Conservation (phyloP, 306 rosid species). For the Hippophae tibetana region DNA sequence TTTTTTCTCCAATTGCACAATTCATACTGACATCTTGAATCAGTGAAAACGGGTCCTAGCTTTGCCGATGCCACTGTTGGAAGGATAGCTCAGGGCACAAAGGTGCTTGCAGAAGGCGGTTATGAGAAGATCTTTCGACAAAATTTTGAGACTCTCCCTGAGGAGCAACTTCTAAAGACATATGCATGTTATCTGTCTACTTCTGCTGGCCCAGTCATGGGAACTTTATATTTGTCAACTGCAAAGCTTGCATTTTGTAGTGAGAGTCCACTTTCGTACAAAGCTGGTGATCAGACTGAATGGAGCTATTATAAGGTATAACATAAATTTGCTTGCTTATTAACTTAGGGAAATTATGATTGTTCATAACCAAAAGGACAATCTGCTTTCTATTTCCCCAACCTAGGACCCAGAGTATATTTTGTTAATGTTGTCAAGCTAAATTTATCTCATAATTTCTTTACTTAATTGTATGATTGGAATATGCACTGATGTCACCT, state of each 20-base stretch:
- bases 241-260: conserved; percentile 91
- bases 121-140: conserved; percentile 84
- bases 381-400: too few relatives aligned
- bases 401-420: background rate
- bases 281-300: conserved; percentile 51
- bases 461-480: background rate
- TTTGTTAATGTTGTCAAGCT: background rate
- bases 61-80: conserved; percentile 95
- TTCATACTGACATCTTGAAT: conserved; percentile 4
- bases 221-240: conserved; percentile 70
- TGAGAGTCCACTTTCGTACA: conserved; percentile 80
- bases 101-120: conserved; percentile 97
- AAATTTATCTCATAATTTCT: background rate
- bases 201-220: conserved; percentile 98
- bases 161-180: conserved; percentile 75
- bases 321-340: conserved; percentile 8
- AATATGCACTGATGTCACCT: background rate
- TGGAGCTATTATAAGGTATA: conserved; percentile 93
- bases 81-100: conserved; percentile 90
- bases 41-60: conserved; percentile 94
- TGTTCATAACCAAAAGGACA: too few relatives aligned
- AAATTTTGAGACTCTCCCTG: conserved; percentile 68
- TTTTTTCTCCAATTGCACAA: background rate
- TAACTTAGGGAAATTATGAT: background rate
- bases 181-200: conserved; percentile 89